These are phyloP conservation scores for Fraxinus americana DNA, from an alignment of 257 asterid genomes.

Conservation along the genomic window DNA sequence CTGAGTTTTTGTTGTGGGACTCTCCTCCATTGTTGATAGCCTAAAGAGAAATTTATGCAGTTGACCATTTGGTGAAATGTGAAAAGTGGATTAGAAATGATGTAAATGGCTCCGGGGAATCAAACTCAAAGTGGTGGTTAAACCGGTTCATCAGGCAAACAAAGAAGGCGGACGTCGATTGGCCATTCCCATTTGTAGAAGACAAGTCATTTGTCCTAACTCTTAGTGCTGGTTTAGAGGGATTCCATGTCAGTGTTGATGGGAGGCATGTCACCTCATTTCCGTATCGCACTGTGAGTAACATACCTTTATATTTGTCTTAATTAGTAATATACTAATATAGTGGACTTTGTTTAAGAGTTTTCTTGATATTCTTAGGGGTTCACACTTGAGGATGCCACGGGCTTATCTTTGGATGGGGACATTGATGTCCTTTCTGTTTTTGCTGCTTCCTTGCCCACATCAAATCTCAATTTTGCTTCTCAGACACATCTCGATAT, in stretches of 20 bases:
- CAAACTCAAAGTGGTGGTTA: slow-evolving; percentile 85
- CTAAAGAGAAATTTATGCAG: slow-evolving; percentile 40
- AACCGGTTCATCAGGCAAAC: slow-evolving; percentile 76
- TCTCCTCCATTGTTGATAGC: slow-evolving; percentile 1
- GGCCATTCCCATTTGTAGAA: slow-evolving; percentile 94
- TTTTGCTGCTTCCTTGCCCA: slow-evolving; percentile 88
- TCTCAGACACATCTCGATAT: slow-evolving; percentile 90
- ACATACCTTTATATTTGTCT: slow-evolving; percentile 10
- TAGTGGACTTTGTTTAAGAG: slow-evolving; percentile 13
- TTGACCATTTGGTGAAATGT: slow-evolving; percentile 78
- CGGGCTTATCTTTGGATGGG: slow-evolving; percentile 80
- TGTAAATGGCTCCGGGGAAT: slow-evolving; percentile 65
- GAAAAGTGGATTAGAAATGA: slow-evolving; percentile 85
- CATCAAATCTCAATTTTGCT: slow-evolving; percentile 86
- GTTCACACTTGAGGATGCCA: slow-evolving; percentile 93
- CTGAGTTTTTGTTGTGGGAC: slow-evolving; percentile 11
- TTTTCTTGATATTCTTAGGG: slow-evolving; percentile 51
- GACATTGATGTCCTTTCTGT: slow-evolving; percentile 75
- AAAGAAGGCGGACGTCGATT: slow-evolving; percentile 65
- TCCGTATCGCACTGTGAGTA: slow-evolving; percentile 89
- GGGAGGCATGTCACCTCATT: slow-evolving; percentile 95
- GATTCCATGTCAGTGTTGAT: slow-evolving; percentile 84
- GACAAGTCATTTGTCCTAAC: slow-evolving; percentile 83
- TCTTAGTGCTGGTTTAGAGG: slow-evolving; percentile 94
- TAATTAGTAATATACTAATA: not conserved